Base-by-base conservation (phyloP, 2,329 filamentous ascomycete species). In the Phoma sp. region DNA sequence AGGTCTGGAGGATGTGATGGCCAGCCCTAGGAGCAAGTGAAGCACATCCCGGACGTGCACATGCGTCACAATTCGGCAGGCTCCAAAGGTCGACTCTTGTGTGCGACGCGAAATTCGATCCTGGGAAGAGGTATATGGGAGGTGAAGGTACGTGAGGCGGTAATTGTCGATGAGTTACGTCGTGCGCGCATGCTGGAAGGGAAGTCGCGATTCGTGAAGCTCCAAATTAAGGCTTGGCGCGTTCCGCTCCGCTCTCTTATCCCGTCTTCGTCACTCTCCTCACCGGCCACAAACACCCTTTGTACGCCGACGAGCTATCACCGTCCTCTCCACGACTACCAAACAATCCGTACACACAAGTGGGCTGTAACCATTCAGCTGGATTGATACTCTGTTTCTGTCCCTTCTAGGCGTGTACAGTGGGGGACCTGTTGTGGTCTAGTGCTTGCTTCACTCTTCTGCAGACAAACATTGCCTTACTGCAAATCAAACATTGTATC, bases 11-110 rank as follows among this genome's bases (percentile, higher is more conserved):
- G 60, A 59, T 64, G 64, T 65, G 62, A 69, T 64, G 45, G 60
- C 64, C 62, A 70, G 68, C 64, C 65, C 65, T 72, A 72, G 46
- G 56, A 59, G 48, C 64, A 58, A 59, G 58, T 67, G 57, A 57
- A 60, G 62, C 57, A 62, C 67, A 69, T 71, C 48, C 47, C 68
- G 67, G 62, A 57, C 62, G 58, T 50, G 61, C 61, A 65, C 67
- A 64, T 61, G 57, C 39, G 52, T 64, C 39, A 57, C 59, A 58
- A 48, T 32, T 55, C 29, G 53, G 52, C 25, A 30, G 53, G 26
- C 38, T 39, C 30, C 46, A 42, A 43, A 15, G 21, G n/a, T 10
- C 15, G 12, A 17, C 9, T 20, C 11, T 45, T 34, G 39, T 29
- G 17, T 39, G 14, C 47, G 33, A 20, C 39, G 20, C 36, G 17